These are phyloP conservation scores for Pterocarpus santalinus DNA, from an alignment of 306 rosid species.

Conservation along the genomic window DNA sequence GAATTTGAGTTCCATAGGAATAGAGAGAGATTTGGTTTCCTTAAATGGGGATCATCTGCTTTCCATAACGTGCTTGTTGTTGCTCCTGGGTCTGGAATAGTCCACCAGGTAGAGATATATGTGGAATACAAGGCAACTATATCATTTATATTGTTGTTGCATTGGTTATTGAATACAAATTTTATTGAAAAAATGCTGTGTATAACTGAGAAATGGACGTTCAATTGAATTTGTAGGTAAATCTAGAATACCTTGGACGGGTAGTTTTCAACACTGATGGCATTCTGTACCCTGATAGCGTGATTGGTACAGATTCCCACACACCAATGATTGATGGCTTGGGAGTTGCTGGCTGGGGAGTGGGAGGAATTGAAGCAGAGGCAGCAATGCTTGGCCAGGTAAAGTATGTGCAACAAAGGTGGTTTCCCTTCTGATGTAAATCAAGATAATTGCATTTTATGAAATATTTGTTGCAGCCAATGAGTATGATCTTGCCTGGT, in stretches of 20 bases:
- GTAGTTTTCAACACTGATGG: slow-evolving; percentile 70
- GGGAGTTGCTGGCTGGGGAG: slow-evolving; percentile 90
- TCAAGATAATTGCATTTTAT: neutral
- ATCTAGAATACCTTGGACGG: slow-evolving; percentile 75
- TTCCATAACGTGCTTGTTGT: slow-evolving; percentile 70
- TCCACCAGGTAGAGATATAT: slow-evolving; percentile 66
- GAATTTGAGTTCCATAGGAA: slow-evolving; percentile 71
- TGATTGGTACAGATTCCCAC: slow-evolving; percentile 81
- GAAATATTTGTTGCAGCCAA: slow-evolving; percentile 47
- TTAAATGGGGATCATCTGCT: slow-evolving; percentile 80
- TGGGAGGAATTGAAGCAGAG: slow-evolving; percentile 87
- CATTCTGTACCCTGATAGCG: slow-evolving; percentile 79
- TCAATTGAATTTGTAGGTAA: slow-evolving; percentile 58
- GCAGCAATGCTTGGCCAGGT: slow-evolving; percentile 92
- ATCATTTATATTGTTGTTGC: neutral
- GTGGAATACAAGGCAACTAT: neutral
- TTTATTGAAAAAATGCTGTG: neutral
- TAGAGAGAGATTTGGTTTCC: slow-evolving; percentile 73
- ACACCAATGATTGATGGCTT: slow-evolving; percentile 83
- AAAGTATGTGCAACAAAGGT: slow-evolving; percentile 20
- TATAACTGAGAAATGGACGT: neutral
- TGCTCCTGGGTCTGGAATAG: slow-evolving; percentile 79
- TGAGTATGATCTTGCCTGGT: slow-evolving; percentile 85
- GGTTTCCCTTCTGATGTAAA: neutral
- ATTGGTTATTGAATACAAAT: neutral